Conservation (phyloP, 2,329 filamentous ascomycete species). For the Aspergillus neoniger region DNA sequence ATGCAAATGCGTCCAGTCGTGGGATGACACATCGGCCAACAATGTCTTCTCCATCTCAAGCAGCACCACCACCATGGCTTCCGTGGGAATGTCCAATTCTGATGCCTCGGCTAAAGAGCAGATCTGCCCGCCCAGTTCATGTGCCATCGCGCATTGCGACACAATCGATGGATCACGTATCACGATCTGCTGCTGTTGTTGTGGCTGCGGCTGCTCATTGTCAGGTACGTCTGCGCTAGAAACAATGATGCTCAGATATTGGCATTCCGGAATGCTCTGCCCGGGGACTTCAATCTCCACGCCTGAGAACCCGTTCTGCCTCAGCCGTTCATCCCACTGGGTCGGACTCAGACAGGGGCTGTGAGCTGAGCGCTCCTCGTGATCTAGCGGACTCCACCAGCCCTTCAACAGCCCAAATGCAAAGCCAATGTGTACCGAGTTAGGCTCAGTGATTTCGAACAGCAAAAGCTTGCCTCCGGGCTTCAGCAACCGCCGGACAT, state of each 20-base stretch:
- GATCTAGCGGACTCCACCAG: constrained; percentile 5
- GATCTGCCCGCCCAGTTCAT: too few relatives aligned
- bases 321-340: neutral
- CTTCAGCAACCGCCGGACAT: constrained; percentile 4
- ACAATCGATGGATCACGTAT: too few relatives aligned
- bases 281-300: neutral
- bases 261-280: neutral
- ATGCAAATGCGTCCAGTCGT: neutral
- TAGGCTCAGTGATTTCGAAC: constrained; percentile 7
- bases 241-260: neutral
- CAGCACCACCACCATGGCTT: neutral
- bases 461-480: constrained; percentile 7
- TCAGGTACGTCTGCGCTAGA: neutral
- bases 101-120: too few relatives aligned
- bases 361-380: neutral
- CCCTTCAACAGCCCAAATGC: constrained; percentile 8
- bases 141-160: too few relatives aligned
- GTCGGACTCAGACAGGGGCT: neutral
- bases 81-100: too few relatives aligned
- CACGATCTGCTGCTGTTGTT: too few relatives aligned
- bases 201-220: neutral
- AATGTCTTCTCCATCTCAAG: neutral
- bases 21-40: neutral
- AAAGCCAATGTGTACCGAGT: constrained; percentile 1
- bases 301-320: neutral